These are phyloP conservation scores for Pseudogymnoascus pannorum DNA, from an alignment of 2,329 filamentous ascomycete species.

Conservation along the genomic window DNA sequence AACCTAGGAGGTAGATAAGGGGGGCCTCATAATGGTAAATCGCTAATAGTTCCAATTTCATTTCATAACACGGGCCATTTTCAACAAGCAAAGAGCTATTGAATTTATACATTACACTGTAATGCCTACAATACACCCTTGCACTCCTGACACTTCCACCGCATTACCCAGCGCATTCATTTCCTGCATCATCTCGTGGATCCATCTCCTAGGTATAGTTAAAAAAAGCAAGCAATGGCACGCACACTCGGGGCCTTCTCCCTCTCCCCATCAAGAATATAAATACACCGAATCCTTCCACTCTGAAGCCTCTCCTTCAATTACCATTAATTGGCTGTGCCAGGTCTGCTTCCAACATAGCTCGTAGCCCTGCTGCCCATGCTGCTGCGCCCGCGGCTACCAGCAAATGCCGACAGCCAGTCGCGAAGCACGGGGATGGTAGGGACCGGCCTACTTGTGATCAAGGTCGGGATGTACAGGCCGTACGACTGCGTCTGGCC, in stretches of 20 bases:
- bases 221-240: not conserved
- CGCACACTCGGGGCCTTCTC: not conserved
- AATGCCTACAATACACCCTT: not conserved
- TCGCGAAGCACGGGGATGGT: not conserved
- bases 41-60: not conserved
- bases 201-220: not conserved
- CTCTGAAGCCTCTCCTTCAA: not conserved
- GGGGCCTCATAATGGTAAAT: not conserved
- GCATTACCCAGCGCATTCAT: not conserved
- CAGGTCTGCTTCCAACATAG: not conserved
- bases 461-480: conserved; percentile 62
- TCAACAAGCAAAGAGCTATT: not conserved
- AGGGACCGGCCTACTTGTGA: not conserved
- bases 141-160: not conserved
- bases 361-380: not conserved
- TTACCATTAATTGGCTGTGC: not conserved
- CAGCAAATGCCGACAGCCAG: not conserved
- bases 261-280: not conserved
- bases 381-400: not conserved
- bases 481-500: conserved; percentile 80
- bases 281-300: not conserved
- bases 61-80: not conserved
- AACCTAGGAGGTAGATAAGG: not conserved
- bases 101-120: not conserved
- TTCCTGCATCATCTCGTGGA: not conserved